Evolutionary conservation across 148 eudicot species (phyloP).

Genomic region (Heliosperma pusillum): DNA sequence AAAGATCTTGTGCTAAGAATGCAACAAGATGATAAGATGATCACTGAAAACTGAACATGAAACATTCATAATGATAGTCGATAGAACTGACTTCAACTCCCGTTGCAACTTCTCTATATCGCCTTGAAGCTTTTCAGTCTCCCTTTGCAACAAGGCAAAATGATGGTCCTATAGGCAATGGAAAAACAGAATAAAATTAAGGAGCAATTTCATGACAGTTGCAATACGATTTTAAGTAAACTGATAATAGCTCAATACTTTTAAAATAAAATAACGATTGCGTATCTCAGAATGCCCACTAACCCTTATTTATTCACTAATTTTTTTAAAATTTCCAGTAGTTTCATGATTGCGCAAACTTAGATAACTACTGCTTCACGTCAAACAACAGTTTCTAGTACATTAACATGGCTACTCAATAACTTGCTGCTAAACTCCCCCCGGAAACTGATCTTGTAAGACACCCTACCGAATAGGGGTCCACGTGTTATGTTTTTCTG

Average conservation of each 20-base stretch:
- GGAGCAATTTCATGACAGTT: not conserved
- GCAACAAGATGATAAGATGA: not conserved
- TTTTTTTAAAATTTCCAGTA: too few relatives aligned
- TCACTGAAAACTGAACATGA: not conserved
- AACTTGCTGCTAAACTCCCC: not conserved
- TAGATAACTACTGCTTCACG: not conserved
- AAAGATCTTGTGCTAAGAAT: not conserved
- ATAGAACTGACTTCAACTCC: conserved; percentile 50
- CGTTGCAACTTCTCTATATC: conserved; percentile 73
- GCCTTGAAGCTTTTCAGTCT: conserved; percentile 58
- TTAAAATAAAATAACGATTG: too few relatives aligned
- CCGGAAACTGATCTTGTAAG: not conserved
- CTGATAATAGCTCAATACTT: too few relatives aligned
- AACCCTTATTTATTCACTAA: too few relatives aligned
- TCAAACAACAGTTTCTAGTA: too few relatives aligned
- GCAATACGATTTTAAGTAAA: too few relatives aligned
- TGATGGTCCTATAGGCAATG: conserved; percentile 54
- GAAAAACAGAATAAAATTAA: not conserved
- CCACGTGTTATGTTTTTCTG: not conserved
- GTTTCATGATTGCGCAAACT: too few relatives aligned
- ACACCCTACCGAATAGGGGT: not conserved
- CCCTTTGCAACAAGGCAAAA: conserved; percentile 65
- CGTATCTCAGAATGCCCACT: not conserved
- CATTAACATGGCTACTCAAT: not conserved
- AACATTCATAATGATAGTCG: not conserved